Evolutionary conservation across 495 filamentous ascomycete species (phyloP), one percentile per base, ranked within the genome.

Genomic region (Penicillium nucicola): DNA sequence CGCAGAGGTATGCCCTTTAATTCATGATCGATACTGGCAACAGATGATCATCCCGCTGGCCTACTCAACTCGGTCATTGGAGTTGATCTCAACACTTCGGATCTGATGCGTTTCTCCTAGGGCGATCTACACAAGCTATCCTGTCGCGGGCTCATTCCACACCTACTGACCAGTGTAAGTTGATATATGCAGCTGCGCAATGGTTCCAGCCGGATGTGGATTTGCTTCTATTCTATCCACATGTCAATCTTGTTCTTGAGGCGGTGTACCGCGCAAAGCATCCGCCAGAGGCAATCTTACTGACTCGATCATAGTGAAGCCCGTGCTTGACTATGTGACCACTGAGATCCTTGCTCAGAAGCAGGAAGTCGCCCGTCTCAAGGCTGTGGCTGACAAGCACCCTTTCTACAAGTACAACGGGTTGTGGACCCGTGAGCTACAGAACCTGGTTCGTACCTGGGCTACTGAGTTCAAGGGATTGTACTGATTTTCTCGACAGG

Each of bases 361-460:
- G 54, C 57, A 74, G 30, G 70, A 77, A 45, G 66, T 77, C 44
- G 48, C 61, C 25, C 70, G 70, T 45, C 81, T 98, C 39, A 78
- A 83, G 38, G 66, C 71, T 36, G 80, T 89, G 42, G 87, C 90
- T 6, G 89, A 90, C 33, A 74, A 86, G 57, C 84, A 92, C 60
- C 92, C 93, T 0, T 98, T 96, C 72, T 97, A 96, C 83, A 96
- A 95, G 60, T 92, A 92, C 69, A 97, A 97, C 62, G 71, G 75
- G 15, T 72, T 88, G 64, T 98, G 95, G 95, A 78, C 81, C 6
- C 82, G 89, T 23, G 83, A 88, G 54, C 70, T 97, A 19, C 93
- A 97, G 71, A 90, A 93, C 66, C 79, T 86, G 36, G 86, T 86
- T 57, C 22, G 72, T 50, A 6, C 42, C 6, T 14, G 18, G 25